Evolutionary conservation across 257 asterid genomes (phyloP).

Genomic region (Scutellaria baicalensis): DNA sequence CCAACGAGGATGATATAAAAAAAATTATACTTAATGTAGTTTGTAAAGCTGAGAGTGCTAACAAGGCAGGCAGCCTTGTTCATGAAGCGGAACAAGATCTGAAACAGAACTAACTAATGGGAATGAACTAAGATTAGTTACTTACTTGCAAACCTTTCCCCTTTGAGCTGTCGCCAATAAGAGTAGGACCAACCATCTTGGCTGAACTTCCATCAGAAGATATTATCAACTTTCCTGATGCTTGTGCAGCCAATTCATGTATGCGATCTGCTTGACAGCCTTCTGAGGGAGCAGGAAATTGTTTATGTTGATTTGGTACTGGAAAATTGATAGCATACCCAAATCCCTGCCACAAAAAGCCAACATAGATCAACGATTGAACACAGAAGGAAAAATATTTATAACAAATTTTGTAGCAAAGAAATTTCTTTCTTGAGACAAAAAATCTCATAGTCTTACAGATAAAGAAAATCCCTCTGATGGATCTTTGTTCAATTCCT

Average conservation of each 20-base stretch:
- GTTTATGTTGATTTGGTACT: constrained; percentile 5
- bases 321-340: not conserved
- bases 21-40: not conserved
- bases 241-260: constrained; percentile 7
- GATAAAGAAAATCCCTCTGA: constrained; percentile 1
- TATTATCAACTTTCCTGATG: constrained; percentile 5
- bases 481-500: not conserved
- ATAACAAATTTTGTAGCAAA: not conserved
- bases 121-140: not conserved
- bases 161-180: constrained; percentile 6
- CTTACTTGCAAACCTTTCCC: constrained; percentile 23
- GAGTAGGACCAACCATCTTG: not conserved
- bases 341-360: not conserved
- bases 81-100: not conserved
- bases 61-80: not conserved
- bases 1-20: not conserved
- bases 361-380: not conserved
- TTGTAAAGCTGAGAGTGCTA: not conserved
- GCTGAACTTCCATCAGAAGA: not conserved
- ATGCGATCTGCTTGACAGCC: not conserved
- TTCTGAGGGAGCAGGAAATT: not conserved
- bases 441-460: constrained; percentile 18
- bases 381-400: not conserved
- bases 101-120: not conserved
- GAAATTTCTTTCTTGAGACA: not conserved